Conservation (phyloP, 441 rosid species). For the Brassica hybrid region DNA sequence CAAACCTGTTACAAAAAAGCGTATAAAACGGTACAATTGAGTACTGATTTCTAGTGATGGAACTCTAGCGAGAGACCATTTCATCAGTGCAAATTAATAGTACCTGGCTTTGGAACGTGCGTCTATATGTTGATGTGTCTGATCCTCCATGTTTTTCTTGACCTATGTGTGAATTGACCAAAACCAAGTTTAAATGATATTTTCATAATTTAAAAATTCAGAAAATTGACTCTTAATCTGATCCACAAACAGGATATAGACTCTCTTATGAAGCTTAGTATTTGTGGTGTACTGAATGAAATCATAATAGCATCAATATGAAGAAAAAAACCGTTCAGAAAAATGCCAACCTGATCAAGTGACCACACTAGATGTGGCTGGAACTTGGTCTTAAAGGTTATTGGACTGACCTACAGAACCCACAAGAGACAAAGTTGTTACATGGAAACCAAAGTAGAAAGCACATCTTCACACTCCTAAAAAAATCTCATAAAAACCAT, state of each 20-base stretch:
- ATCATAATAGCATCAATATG: background rate
- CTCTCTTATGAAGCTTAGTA: background rate
- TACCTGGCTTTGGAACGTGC: conserved; percentile 58
- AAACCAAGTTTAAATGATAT: background rate
- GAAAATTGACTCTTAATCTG: background rate
- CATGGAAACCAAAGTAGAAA: too few relatives aligned
- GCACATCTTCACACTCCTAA: too few relatives aligned
- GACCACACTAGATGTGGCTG: conserved; percentile 76
- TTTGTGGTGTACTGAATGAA: too few relatives aligned
- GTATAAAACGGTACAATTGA: too few relatives aligned
- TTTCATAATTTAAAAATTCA: too few relatives aligned
- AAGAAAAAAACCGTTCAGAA: conserved; percentile 2
- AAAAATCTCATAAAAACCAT: too few relatives aligned
- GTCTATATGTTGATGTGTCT: conserved; percentile 75
- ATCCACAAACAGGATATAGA: background rate
- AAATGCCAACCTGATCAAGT: conserved; percentile 77
- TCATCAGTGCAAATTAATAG: too few relatives aligned
- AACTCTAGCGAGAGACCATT: too few relatives aligned
- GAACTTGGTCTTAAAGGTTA: too few relatives aligned
- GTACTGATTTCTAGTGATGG: too few relatives aligned
- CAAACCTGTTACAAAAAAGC: conserved; percentile 56
- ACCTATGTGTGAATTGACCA: conserved; percentile 53
- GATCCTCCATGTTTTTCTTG: conserved; percentile 68
- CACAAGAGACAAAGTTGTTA: too few relatives aligned
- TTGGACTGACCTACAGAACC: too few relatives aligned